Evolutionary conservation across 73 alveolate genomes (phyloP).

Genomic region (Paramecium pentaurelia): DNA sequence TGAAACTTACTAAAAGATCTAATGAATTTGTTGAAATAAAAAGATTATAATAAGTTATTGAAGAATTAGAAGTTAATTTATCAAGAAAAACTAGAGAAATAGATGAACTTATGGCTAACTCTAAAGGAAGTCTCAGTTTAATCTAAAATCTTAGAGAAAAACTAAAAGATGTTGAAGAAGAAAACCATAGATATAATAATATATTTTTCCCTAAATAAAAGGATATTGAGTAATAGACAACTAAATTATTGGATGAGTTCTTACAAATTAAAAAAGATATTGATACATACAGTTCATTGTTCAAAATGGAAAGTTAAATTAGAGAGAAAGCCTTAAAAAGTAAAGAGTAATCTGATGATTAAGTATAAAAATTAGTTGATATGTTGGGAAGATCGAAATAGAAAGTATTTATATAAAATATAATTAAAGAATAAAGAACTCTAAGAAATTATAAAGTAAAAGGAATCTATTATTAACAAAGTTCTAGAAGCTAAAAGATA

Average conservation of each 20-base stretch:
- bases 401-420: not conserved
- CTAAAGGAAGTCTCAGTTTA: constrained; percentile 42
- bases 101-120: constrained; percentile 37
- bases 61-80: constrained; percentile 8
- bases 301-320: constrained; percentile 40
- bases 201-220: constrained; percentile 29
- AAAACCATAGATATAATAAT: constrained; percentile 7
- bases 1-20: not conserved
- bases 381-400: constrained; percentile 35
- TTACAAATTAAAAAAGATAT: constrained; percentile 32
- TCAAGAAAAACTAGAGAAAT: constrained; percentile 19
- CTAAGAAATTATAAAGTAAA: constrained; percentile 11
- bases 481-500: constrained; percentile 23
- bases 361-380: constrained; percentile 30
- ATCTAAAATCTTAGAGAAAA: constrained; percentile 28
- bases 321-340: constrained; percentile 46
- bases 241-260: constrained; percentile 9
- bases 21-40: constrained; percentile 40
- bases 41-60: constrained; percentile 4
- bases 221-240: not conserved
- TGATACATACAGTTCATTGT: constrained; percentile 29
- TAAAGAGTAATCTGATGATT: constrained; percentile 8
- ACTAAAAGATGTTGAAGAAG: constrained; percentile 26
- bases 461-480: constrained; percentile 29
- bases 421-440: constrained; percentile 7